phyloP scores from a whole-genome alignment of 1,284 basidiomycete species.

The Bjerkandera adusta region DNA sequence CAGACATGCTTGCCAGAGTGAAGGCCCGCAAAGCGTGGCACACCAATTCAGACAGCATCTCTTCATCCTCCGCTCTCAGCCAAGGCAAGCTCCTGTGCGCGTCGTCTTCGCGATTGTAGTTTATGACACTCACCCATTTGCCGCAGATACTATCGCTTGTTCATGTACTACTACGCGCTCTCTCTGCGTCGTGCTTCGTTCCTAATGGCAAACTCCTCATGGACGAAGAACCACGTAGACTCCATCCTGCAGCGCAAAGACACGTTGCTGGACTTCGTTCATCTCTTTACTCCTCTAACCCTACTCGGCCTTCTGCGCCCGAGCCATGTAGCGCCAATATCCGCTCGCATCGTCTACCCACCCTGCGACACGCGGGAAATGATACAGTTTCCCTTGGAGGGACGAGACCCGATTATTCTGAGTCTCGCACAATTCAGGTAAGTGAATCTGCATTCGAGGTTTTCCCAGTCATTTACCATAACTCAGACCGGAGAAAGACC shows the following conservation, averaged over 20 bases:
- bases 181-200: slow-evolving; percentile 78
- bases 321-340: slow-evolving; percentile 18
- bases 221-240: slow-evolving; percentile 89
- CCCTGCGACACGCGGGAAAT: slow-evolving; percentile 89
- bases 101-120: slow-evolving; percentile 4
- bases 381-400: slow-evolving; percentile 57
- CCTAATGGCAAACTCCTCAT: slow-evolving; percentile 92
- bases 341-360: slow-evolving; percentile 75
- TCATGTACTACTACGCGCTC: slow-evolving; percentile 80
- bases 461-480: too few relatives aligned
- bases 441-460: too few relatives aligned
- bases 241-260: slow-evolving; percentile 63
- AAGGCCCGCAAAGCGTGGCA: slow-evolving; percentile 55
- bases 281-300: slow-evolving; percentile 28
- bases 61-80: slow-evolving; percentile 60
- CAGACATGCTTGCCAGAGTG: slow-evolving; percentile 90
- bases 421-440: slow-evolving; percentile 93
- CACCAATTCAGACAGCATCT: slow-evolving; percentile 66
- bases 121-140: slow-evolving; percentile 5
- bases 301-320: slow-evolving; percentile 27
- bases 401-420: slow-evolving; percentile 67
- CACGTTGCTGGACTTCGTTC: slow-evolving; percentile 42
- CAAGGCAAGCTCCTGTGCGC: slow-evolving; percentile 73
- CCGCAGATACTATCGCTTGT: slow-evolving; percentile 83
- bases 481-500: slow-evolving; percentile 91